Conservation (phyloP, 345 rosid species). For the Salix koriyanagi region DNA sequence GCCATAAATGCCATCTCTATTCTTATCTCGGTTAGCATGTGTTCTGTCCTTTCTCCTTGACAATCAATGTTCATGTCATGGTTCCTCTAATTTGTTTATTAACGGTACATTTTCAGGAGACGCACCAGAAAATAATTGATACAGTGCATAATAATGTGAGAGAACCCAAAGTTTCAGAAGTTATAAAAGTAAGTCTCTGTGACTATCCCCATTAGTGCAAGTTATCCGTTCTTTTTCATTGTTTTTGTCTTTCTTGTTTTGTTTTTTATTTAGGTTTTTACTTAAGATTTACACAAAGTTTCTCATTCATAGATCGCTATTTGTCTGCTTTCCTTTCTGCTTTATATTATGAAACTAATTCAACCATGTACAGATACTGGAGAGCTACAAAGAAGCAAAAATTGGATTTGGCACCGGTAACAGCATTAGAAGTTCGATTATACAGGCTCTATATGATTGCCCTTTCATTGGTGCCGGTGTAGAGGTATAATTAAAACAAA, state of each 20-base stretch:
- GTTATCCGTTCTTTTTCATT: slow-evolving; percentile 1
- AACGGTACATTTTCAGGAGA: slow-evolving; percentile 46
- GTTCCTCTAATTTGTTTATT: slow-evolving; percentile 8
- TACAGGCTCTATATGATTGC: slow-evolving; percentile 68
- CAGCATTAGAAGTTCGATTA: slow-evolving; percentile 52
- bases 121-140: slow-evolving; percentile 46
- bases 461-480: slow-evolving; percentile 71
- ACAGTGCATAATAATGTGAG: slow-evolving; percentile 35
- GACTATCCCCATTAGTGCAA: slow-evolving; percentile 2
- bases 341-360: slow-evolving; percentile 14
- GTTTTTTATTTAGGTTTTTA: neutral
- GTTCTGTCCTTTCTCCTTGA: slow-evolving; percentile 10
- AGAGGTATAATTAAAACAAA: slow-evolving; percentile 44
- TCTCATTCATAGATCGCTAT: slow-evolving; percentile 1
- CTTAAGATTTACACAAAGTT: slow-evolving; percentile 1
- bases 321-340: neutral
- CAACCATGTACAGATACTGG: slow-evolving; percentile 52
- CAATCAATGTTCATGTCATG: slow-evolving; percentile 1
- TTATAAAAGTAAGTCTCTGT: slow-evolving; percentile 45
- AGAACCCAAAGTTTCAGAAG: slow-evolving; percentile 56
- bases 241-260: neutral
- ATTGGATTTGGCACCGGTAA: slow-evolving; percentile 90
- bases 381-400: slow-evolving; percentile 61
- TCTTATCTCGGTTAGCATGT: slow-evolving; percentile 57
- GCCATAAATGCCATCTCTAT: slow-evolving; percentile 61